Evolutionary conservation across 495 filamentous ascomycete species (phyloP), one percentile per base, ranked within the genome.

Genomic region (Talaromyces borbonicus): DNA sequence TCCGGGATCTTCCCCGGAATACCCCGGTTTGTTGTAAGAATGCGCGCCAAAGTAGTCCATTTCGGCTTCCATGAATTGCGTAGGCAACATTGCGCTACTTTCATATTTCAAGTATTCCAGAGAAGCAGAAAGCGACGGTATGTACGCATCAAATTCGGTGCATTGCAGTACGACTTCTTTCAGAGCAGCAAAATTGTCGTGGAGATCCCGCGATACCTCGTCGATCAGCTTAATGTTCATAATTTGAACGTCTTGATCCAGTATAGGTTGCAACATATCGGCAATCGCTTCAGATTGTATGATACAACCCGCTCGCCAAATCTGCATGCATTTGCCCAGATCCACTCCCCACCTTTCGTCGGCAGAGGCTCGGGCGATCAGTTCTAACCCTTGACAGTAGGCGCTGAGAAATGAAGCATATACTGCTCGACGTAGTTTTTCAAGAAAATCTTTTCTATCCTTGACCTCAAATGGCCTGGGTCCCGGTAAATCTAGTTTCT

Each of bases 21-120:
- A 52, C 8, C 62, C 59, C 0, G 62, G 61, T 46, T 65, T 65
- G 53, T 87, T 81, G 52, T 75, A 87, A 56, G 71, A 73, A 56
- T 85, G 81, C 8, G 72, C 71, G n/a, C 83, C 83, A 49, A 88
- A 87, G 49, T 78, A 86, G 56, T 87, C 81, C 67, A 87, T 67
- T 60, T 88, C 74, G 5, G 81, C 83, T 56, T 87, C 82, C 71
- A 81, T 80, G 52, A 87, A 87, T 54, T 77, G 70, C 8, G 82
- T 84, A 4, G 85, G 79, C 15, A 83, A 49, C 38, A 64, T 63
- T 5, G 70, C 68, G 2, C 74, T 75, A 9, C 67, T 71, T 32
- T 62, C 68, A 52, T 81, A 83, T 61, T 88, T 87, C 40, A 83
- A 56, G 51, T 83, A 87, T 58, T 86, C 84, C 35, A 87, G 50